Percentiles rank a stretch among this genome's conserved stretches.
These are phyloP conservation scores for Mesembryanthemum crystallinum DNA, from an alignment of 148 eudicot genomes.

Conservation along the genomic window DNA sequence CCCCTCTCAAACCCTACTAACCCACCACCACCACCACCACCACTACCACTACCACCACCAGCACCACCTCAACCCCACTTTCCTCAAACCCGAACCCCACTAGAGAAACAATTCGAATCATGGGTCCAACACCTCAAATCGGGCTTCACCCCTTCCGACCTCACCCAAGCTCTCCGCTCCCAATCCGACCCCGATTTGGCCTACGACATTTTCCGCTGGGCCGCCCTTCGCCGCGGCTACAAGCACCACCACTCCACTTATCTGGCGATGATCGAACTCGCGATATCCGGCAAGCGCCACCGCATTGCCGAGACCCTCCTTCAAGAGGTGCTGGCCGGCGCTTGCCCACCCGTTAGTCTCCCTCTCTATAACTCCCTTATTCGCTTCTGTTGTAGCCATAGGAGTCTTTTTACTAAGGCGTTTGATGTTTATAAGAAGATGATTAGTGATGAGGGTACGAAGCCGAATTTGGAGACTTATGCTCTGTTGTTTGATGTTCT, in stretches of 20 bases:
- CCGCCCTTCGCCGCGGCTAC: conserved; percentile 64
- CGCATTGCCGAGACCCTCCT: conserved; percentile 58
- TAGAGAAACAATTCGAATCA: conserved; percentile 69
- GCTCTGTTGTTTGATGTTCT: conserved; percentile 50
- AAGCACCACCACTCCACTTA: conserved; percentile 64
- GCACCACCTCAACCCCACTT: conserved; percentile 15
- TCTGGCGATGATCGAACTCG: conserved; percentile 62
- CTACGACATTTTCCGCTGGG: conserved; percentile 90
- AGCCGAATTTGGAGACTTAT: conserved; percentile 68
- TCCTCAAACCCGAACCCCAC: conserved; percentile 51
- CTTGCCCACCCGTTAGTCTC: conserved; percentile 48
- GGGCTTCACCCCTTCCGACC: conserved; percentile 71
- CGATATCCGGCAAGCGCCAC: conserved; percentile 40
- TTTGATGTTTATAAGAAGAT: conserved; percentile 79
- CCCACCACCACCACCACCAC: conserved; percentile 11
- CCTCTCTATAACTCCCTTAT: conserved; percentile 67
- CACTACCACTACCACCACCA: conserved; percentile 9
- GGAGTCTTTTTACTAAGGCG: conserved; percentile 54
- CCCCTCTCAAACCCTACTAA: conserved; percentile 20
- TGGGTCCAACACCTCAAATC: conserved; percentile 70
- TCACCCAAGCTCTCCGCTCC: conserved; percentile 52
- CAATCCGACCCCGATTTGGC: conserved; percentile 82
- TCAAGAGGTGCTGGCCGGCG: conserved; percentile 81
- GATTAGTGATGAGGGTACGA: conserved; percentile 33
- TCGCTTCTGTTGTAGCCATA: conserved; percentile 56